Percentiles rank a stretch among this genome's conserved stretches.
These are phyloP conservation scores for Beauveria varroae DNA, from an alignment of 2,329 filamentous ascomycete genomes.

Conservation along the genomic window DNA sequence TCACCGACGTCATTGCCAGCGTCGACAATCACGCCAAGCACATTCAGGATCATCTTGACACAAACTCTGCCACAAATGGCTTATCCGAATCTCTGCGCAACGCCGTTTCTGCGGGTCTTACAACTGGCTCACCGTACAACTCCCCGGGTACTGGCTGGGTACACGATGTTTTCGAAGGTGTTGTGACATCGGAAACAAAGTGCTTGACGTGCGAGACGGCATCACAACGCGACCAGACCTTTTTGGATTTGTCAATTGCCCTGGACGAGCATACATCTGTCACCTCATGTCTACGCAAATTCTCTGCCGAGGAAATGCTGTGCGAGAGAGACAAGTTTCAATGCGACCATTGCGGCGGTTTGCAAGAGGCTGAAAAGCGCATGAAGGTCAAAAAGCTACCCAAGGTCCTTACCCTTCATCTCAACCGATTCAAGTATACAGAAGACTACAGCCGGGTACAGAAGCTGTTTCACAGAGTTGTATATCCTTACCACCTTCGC, in stretches of 20 bases:
- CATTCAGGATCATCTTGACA: constrained; percentile 42
- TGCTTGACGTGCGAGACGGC: constrained; percentile 94
- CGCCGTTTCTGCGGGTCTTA: constrained; percentile 26
- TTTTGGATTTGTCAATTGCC: constrained; percentile 92
- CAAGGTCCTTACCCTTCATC: constrained; percentile 81
- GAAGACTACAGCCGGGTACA: constrained; percentile 90
- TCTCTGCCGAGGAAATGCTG: constrained; percentile 96
- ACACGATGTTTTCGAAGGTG: constrained; percentile 92
- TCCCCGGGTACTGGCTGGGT: constrained; percentile 77
- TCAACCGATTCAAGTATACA: constrained; percentile 98
- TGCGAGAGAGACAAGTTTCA: constrained; percentile 99
- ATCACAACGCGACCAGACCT: constrained; percentile 91
- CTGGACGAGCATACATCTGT: constrained; percentile 93
- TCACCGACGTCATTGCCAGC: constrained; percentile 94
- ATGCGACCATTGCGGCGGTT: constrained; percentile 90
- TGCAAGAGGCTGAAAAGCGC: constrained; percentile 96
- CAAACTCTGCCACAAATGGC: constrained; percentile 29
- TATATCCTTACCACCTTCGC: constrained; percentile 93
- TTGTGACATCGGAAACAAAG: constrained; percentile 89
- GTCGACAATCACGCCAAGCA: constrained; percentile 80
- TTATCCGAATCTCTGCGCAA: constrained; percentile 45
- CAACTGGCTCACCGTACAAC: constrained; percentile 35
- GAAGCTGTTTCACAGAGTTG: constrained; percentile 93
- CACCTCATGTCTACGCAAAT: constrained; percentile 88
- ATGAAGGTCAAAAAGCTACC: constrained; percentile 98